Base-by-base conservation (phyloP, 1,284 basidiomycete species). In the Cutaneotrichosporon dermatis region DNA sequence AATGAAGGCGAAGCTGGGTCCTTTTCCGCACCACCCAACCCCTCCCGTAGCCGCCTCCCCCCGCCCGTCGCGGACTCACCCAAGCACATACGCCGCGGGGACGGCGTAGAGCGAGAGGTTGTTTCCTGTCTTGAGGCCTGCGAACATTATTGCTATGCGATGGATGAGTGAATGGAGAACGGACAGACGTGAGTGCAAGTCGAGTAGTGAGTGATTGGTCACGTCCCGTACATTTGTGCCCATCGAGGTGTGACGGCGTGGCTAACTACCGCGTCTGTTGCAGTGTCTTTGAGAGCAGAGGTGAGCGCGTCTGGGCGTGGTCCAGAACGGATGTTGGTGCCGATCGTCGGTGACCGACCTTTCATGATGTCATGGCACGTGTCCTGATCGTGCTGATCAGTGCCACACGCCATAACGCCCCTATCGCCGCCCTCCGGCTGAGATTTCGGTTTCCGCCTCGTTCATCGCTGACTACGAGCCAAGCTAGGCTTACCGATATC, bases 31-130 rank as follows among this genome's bases (percentile, higher is more conserved):
- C 25, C 25, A 25, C 25, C 25, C 25, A 2, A 2, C 25, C 25
- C 25, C 25, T 25, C 25, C 3, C 25, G 25, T 3, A 25, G 25
- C 25, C 25, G 49, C 16, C 15, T 2, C 2, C 33, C 9, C 10
- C 6, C 37, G 25, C 15, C 13, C 9, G 10, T 2, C 2, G 34
- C 6, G 4, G 11, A 67, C 67, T 60, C 56, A 70, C 69, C 64
- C 59, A 4, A 64, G 37, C 35, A 42, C 61, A 48, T 62, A 68
- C 15, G 67, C 67, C 15, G 61, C 69, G n/a, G 69, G 69, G 35
- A 71, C 60, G n/a, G 69, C 66, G 59, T 69, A 71, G 57, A 69
- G 55, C 16, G 60, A 63, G 60, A 60, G 46, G 62, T 71, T 71
- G 49, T 51, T 57, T 10, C 37, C 37, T 1, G 59, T 61, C 46